Base-by-base conservation (phyloP, 768 basidiomycete genomes). In the Candolleomyces eurysporus region DNA sequence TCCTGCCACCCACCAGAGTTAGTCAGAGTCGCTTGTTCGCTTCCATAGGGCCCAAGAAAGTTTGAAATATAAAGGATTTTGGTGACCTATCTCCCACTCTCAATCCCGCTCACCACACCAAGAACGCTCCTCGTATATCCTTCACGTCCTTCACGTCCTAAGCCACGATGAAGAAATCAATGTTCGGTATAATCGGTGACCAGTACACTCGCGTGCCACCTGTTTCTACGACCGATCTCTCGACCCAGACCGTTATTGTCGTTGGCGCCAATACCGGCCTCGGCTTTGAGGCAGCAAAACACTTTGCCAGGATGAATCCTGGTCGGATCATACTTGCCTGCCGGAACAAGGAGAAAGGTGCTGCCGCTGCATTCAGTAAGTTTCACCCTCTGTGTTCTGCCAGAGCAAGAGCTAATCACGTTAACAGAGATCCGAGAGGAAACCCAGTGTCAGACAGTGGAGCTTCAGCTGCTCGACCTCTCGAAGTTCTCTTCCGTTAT, bases 201-300 rank as follows among this genome's bases (percentile, higher is more conserved):
- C 62, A 63, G 19, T 45, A 11, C 26, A 7, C 16, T 16, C 19
- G 26, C 2, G 57, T 71, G 16, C 72, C 74, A 7, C 71, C 73
- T 5, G 72, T 79, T 3, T 69, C 71, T 19, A 63, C 66, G 2
- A 72, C 65, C 0, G 76, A 81, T 60, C 70, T 85, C 19, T 65
- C 67, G 10, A 79, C 48, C 6, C 82, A 81, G 65, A 81, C 79
- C 5, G 73, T 85, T n/a, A 57, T 85, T 21, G 76, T 87, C 22
- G 73, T 77, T 30, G 78, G 76, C 7, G 81, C 84, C 2, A 87
- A 87, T 63, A 73, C 73, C 22, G 86, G 83, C 2, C 58, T 84
- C 4, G 83, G 83, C 1, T 75, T 81, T 46, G 81, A 83, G 63
- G 75, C 79, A 0, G 69, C 76, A 8, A 79, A 76, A 59, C 78